Conservation (phyloP, 2,329 filamentous ascomycete species). For the Emmonsiellopsis sp. region DNA sequence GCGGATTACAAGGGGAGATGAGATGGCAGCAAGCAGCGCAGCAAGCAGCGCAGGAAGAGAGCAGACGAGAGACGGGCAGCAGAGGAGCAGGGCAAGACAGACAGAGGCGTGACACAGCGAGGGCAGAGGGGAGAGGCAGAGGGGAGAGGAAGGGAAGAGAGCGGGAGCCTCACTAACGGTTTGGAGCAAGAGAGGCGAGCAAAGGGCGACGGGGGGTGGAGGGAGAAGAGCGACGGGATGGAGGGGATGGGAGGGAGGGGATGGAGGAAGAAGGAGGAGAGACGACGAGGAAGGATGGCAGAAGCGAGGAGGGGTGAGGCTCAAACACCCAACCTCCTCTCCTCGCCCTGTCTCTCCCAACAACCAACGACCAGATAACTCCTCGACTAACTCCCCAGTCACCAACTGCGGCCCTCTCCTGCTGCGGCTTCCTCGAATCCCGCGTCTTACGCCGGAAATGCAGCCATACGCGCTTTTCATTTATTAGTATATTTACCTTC, state of each 20-base stretch:
- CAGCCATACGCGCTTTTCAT: no score
- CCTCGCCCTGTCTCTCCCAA: not conserved
- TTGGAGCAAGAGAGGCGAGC: not conserved
- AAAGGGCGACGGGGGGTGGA: not conserved
- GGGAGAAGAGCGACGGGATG: not conserved
- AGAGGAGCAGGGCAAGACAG: not conserved
- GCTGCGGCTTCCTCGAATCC: no score
- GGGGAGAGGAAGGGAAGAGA: not conserved
- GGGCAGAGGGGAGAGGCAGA: not conserved
- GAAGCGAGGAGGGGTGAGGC: not conserved
- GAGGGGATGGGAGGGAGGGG: not conserved
- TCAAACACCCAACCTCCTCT: not conserved
- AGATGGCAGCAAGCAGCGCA: not conserved
- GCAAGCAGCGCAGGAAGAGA: not conserved
- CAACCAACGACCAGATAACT: no score
- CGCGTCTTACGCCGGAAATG: no score
- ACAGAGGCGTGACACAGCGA: not conserved
- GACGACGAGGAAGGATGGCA: not conserved
- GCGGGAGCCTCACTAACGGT: no score
- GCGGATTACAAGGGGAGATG: not conserved
- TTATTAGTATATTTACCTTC: no score
- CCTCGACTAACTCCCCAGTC: not conserved
- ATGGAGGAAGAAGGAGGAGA: not conserved
- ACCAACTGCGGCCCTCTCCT: no score
- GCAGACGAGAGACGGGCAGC: not conserved